Evolutionary conservation across 116 monocot genomes (phyloP).

Genomic region (Papilionanthe hybrid): DNA sequence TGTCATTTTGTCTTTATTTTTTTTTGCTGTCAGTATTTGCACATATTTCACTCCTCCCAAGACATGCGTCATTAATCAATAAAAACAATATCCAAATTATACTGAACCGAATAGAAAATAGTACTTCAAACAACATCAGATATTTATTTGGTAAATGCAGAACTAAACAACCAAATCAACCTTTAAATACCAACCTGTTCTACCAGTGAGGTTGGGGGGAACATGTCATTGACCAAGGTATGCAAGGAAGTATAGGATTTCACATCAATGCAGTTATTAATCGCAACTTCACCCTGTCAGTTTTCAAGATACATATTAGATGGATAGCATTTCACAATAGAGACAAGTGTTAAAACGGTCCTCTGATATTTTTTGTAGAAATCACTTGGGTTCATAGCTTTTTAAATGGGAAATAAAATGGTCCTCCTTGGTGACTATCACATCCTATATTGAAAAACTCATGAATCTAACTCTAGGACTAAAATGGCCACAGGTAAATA

Average conservation of each 20-base stretch:
- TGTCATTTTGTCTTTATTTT: too few species aligned
- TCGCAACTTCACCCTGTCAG: slow-evolving; percentile 66
- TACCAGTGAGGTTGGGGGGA: slow-evolving; percentile 62
- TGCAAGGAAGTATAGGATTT: slow-evolving; percentile 76
- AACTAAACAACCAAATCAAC: background rate
- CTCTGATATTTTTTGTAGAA: too few species aligned
- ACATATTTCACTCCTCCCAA: too few species aligned
- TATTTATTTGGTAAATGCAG: background rate
- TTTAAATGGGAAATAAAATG: too few species aligned
- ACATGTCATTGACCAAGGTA: slow-evolving; percentile 69
- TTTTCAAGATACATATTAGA: background rate
- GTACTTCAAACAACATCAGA: background rate
- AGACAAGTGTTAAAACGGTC: background rate
- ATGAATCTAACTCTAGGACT: too few species aligned
- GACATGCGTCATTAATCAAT: background rate
- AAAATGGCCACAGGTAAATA: too few species aligned
- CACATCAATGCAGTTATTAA: slow-evolving; percentile 48
- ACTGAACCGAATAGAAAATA: background rate
- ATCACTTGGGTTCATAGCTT: too few species aligned
- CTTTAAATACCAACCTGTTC: slow-evolving; percentile 51
- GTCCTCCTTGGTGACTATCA: too few species aligned
- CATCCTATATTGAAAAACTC: too few species aligned
- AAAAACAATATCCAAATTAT: background rate
- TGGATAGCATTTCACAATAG: background rate
- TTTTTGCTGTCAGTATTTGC: too few species aligned